Evolutionary conservation across 75 land plant genomes (phyloP).

Genomic region (Cunninghamia lanceolata): DNA sequence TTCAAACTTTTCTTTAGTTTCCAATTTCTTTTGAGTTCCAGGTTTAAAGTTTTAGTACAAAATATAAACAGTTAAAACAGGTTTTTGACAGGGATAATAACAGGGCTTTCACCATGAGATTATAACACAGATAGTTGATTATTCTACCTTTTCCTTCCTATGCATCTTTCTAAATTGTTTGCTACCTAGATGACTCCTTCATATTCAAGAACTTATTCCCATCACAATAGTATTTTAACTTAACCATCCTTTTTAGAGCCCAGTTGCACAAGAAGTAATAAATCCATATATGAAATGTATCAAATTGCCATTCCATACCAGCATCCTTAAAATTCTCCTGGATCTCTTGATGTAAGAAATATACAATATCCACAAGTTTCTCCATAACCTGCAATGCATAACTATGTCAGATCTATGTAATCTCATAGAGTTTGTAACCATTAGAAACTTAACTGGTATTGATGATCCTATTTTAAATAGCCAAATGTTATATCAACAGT

Average conservation of each 20-base stretch:
- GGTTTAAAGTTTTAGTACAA: neutral
- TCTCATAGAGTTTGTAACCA: neutral
- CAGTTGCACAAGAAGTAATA: neutral
- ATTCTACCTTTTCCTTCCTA: neutral
- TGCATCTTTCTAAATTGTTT: neutral
- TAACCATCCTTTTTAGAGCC: neutral
- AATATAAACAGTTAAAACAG: neutral
- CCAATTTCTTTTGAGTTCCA: neutral
- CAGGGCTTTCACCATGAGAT: neutral
- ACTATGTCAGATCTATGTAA: neutral
- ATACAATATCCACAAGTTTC: conserved; percentile 84
- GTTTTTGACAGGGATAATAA: neutral
- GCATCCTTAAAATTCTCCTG: conserved; percentile 44
- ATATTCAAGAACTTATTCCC: neutral
- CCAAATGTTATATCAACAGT: neutral
- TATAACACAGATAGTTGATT: neutral
- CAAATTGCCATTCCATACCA: conserved; percentile 31
- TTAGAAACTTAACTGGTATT: neutral
- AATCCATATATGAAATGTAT: neutral
- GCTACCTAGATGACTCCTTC: neutral
- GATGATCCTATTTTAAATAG: neutral
- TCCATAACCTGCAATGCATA: conserved; percentile 65
- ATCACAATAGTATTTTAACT: neutral
- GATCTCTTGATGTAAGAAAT: conserved; percentile 60
- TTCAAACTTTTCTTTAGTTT: neutral